These are phyloP conservation scores for Pseudopediastrum boryanum DNA, from an alignment of 139 green algal genomes.

Conservation along the genomic window DNA sequence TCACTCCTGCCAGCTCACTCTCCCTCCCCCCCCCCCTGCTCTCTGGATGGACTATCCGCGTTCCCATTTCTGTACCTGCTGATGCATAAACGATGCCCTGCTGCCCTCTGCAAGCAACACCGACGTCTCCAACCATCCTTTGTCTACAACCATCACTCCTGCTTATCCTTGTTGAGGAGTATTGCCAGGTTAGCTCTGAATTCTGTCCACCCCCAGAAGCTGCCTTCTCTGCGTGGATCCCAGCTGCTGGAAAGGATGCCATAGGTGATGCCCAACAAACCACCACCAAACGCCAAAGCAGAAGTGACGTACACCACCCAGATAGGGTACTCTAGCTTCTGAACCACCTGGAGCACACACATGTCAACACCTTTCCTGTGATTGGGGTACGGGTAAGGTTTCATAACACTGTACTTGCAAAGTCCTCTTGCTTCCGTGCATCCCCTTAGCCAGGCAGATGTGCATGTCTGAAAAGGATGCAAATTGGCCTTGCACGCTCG, in stretches of 20 bases:
- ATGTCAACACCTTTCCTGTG: no score
- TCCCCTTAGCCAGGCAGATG: no score
- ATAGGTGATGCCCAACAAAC: conserved; percentile 78
- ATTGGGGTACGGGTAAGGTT: no score
- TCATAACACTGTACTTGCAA: no score
- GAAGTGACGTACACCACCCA: conserved; percentile 67
- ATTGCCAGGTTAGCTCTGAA: conserved; percentile 40
- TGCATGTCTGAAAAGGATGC: no score
- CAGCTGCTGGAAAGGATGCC: conserved; percentile 74
- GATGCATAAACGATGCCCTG: no score
- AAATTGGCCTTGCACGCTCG: no score
- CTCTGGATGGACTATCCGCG: no score
- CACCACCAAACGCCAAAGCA: conserved; percentile 74
- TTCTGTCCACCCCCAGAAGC: conserved; percentile 47
- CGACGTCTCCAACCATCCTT: not conserved
- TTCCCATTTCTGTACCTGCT: no score
- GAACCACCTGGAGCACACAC: conserved; percentile 47
- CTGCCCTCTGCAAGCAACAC: not conserved
- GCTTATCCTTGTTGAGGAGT: conserved; percentile 23
- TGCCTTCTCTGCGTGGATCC: conserved; percentile 71
- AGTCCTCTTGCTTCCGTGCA: no score
- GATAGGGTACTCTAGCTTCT: conserved; percentile 66
- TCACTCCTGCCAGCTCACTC: no score
- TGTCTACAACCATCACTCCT: not conserved
- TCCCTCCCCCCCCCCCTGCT: no score